phyloP scores from a whole-genome alignment of 192 early-diverging fungal genomes.

The Umbelopsis sp. region DNA sequence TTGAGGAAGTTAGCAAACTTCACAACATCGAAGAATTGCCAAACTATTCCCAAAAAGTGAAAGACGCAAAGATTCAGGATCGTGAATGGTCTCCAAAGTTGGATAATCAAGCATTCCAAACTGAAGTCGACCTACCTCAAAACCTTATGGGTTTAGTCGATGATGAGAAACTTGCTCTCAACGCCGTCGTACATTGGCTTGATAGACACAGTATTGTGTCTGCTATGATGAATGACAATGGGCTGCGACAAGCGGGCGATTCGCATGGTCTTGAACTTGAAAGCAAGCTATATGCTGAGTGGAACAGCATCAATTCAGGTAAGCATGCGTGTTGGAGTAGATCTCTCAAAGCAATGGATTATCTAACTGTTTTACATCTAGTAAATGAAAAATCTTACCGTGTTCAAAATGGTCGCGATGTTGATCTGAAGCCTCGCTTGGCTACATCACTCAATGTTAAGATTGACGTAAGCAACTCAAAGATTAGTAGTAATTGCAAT shows the following conservation, averaged over 20 bases:
- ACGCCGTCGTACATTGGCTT: conserved; percentile 15
- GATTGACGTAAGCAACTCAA: background rate
- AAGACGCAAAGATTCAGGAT: conserved; percentile 9
- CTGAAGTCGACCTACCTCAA: background rate
- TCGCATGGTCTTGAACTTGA: conserved; percentile 39
- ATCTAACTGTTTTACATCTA: background rate
- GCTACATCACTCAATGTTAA: conserved; percentile 10
- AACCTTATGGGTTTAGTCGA: background rate
- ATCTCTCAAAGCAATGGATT: background rate
- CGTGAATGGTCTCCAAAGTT: conserved; percentile 14
- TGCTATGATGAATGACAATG: conserved; percentile 26
- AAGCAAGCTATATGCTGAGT: conserved; percentile 38
- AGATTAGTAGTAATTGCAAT: too few relatives aligned
- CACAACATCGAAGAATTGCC: conserved; percentile 20
- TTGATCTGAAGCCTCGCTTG: conserved; percentile 10
- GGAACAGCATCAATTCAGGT: conserved; percentile 18
- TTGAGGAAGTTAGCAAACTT: conserved; percentile 9
- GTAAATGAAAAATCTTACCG: conserved; percentile 18
- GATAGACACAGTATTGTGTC: conserved; percentile 28
- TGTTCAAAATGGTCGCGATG: background rate
- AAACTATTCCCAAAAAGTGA: conserved; percentile 14
- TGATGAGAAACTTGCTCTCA: conserved; percentile 5
- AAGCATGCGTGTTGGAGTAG: background rate
- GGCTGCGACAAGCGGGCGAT: conserved; percentile 30
- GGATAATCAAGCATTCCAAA: background rate